These are phyloP conservation scores for Monilinia fructicola DNA, from an alignment of 2,329 filamentous ascomycete genomes.

Conservation along the genomic window DNA sequence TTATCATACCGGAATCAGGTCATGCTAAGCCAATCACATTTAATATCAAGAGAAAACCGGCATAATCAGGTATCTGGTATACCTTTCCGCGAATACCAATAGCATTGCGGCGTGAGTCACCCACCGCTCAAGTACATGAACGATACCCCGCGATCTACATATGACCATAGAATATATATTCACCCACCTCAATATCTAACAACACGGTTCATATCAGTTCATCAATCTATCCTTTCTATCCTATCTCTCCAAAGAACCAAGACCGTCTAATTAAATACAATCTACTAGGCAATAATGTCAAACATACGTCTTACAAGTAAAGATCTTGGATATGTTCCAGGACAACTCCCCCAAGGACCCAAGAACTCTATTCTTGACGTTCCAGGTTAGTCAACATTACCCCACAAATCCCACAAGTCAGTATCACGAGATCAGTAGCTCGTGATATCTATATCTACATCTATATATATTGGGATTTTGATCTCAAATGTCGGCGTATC, in stretches of 20 bases:
- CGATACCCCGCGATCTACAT: background rate
- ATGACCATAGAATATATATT: background rate
- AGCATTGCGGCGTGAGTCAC: conserved; percentile 9
- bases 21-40: background rate
- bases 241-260: background rate
- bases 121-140: background rate
- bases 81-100: too few species aligned
- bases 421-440: background rate
- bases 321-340: conserved; percentile 36
- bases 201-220: background rate
- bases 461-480: too few species aligned
- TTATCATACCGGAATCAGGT: background rate
- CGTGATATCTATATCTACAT: too few species aligned
- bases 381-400: conserved; percentile 26
- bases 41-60: background rate
- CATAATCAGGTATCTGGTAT: background rate
- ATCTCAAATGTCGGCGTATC: too few species aligned
- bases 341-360: conserved; percentile 33
- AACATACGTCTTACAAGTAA: background rate
- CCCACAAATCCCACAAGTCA: background rate
- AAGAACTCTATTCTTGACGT: conserved; percentile 40
- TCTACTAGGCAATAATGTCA: background rate
- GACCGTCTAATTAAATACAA: too few species aligned
- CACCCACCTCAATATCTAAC: background rate
- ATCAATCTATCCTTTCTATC: too few species aligned